phyloP scores from a whole-genome alignment of 352 stramenopile genomes.

The Phytophthora cryptogea region DNA sequence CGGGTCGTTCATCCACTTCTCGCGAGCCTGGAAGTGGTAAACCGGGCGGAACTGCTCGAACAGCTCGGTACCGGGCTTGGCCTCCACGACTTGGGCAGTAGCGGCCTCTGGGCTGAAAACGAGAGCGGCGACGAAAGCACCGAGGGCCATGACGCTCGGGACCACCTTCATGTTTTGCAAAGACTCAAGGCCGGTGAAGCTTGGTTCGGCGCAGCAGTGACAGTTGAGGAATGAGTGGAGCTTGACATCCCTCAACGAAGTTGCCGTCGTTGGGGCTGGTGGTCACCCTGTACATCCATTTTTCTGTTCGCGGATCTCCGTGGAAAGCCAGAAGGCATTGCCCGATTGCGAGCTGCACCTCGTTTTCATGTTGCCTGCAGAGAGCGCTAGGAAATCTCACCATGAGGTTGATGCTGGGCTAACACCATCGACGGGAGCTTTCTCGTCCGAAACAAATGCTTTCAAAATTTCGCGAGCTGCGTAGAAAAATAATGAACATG shows the following conservation, averaged over 20 bases:
- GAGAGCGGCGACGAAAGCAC: constrained; percentile 19
- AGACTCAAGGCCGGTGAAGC: constrained; percentile 3
- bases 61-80: constrained; percentile 12
- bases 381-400: constrained; percentile 6
- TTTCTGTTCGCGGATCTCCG: constrained; percentile 18
- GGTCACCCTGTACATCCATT: constrained; percentile 11
- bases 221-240: constrained; percentile 17
- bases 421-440: background rate
- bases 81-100: constrained; percentile 18
- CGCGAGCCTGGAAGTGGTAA: constrained; percentile 61
- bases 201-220: constrained; percentile 12
- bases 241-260: constrained; percentile 10
- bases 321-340: constrained; percentile 11
- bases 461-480: constrained; percentile 1
- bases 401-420: background rate
- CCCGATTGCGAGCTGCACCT: constrained; percentile 7
- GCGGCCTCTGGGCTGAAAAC: constrained; percentile 19
- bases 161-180: constrained; percentile 8
- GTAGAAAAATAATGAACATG: background rate
- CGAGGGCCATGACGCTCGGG: constrained; percentile 20
- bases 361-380: constrained; percentile 12
- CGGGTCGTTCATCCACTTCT: constrained; percentile 59
- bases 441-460: constrained; percentile 10
- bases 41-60: constrained; percentile 63
- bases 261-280: constrained; percentile 1